Conservation (phyloP, 2,329 filamentous ascomycete genomes). For the Aspergillus fumigatus region DNA sequence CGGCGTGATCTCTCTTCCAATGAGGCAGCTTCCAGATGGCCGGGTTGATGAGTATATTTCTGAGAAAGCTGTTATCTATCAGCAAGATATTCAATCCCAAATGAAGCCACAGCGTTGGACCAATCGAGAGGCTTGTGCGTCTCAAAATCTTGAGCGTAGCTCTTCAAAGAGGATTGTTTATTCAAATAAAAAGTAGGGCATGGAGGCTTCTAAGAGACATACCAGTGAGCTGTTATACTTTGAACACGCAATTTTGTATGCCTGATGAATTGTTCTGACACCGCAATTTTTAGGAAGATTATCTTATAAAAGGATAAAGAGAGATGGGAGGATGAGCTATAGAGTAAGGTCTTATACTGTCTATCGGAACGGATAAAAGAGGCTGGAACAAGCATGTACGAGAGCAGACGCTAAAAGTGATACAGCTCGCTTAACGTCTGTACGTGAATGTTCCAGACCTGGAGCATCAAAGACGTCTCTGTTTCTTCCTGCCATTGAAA, state of each 20-base stretch:
- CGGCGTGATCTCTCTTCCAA: background rate
- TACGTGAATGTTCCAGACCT: background rate
- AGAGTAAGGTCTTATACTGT: background rate
- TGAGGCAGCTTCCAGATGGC: background rate
- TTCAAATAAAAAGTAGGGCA: background rate
- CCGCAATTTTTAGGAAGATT: background rate
- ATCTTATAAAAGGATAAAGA: background rate
- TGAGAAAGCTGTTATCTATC: background rate
- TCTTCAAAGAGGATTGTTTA: background rate
- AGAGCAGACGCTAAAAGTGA: background rate
- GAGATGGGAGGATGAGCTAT: background rate
- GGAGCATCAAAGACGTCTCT: background rate
- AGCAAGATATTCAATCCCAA: background rate
- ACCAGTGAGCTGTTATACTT: background rate
- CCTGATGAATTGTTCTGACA: background rate
- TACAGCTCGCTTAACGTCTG: background rate
- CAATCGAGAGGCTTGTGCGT: background rate
- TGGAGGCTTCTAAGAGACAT: background rate
- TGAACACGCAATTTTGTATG: no score
- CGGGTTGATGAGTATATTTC: background rate
- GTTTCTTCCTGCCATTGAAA: background rate
- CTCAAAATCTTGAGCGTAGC: background rate
- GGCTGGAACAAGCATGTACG: background rate
- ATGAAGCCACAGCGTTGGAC: background rate
- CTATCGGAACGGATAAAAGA: background rate